phyloP scores from a whole-genome alignment of 225 moss, liverwort and hornwort species.

The Thuidium tamariscinum region DNA sequence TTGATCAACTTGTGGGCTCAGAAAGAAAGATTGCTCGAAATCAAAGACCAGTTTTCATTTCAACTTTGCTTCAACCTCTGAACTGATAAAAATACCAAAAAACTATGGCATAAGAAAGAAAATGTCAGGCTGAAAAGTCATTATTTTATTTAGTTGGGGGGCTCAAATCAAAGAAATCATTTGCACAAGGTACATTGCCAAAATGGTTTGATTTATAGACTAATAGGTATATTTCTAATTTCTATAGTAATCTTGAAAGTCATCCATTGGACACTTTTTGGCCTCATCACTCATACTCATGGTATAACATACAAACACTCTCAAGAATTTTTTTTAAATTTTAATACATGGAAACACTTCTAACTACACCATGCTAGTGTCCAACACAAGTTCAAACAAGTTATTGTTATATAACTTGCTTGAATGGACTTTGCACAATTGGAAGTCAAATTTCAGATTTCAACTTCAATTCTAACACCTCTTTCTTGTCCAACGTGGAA shows the following conservation, averaged over 20 bases:
- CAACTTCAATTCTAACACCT: neutral
- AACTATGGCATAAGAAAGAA: neutral
- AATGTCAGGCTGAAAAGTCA: neutral
- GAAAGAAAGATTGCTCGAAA: accelerated
- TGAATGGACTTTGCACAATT: neutral
- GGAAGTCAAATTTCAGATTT: neutral
- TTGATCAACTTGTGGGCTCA: neutral
- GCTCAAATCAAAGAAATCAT: neutral
- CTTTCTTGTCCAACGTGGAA: neutral
- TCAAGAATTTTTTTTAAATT: neutral
- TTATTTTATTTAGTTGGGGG: neutral
- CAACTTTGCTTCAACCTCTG: neutral
- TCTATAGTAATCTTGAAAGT: no score
- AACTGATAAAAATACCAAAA: no score
- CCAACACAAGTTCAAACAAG: no score
- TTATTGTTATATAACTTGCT: neutral
- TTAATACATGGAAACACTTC: neutral
- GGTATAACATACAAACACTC: neutral
- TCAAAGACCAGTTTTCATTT: neutral
- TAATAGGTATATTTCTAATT: no score
- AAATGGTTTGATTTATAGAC: no score
- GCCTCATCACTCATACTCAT: neutral
- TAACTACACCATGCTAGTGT: accelerated
- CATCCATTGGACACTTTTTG: no score
- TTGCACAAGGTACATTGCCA: no score